Evolutionary conservation across 768 basidiomycete species (phyloP).

Genomic region (Lentinula sp.): DNA sequence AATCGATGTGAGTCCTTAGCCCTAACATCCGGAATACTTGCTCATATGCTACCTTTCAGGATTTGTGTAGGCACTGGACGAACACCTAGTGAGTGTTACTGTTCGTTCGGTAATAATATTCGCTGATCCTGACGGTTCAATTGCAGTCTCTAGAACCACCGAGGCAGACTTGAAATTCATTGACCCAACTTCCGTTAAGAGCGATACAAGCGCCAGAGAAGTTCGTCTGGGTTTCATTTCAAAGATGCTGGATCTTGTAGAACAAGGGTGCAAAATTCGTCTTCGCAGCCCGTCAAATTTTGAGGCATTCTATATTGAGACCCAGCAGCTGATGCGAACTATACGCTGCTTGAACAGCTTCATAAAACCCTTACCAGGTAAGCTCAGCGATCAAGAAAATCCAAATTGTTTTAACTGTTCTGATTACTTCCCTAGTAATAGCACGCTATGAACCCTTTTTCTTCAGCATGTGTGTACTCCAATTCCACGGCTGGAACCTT

Average conservation of each 20-base stretch:
- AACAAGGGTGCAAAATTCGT: slow-evolving; percentile 23
- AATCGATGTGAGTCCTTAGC: slow-evolving; percentile 27
- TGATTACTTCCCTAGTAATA: slow-evolving; percentile 28
- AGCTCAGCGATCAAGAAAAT: slow-evolving; percentile 7
- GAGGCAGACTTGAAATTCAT: slow-evolving; percentile 23
- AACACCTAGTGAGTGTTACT: slow-evolving; percentile 12
- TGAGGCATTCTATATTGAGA: slow-evolving; percentile 26
- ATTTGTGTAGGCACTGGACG: slow-evolving; percentile 37
- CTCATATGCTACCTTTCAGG: slow-evolving; percentile 16
- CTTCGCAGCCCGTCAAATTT: slow-evolving; percentile 20
- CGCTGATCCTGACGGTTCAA: not conserved
- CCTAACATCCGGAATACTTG: not conserved
- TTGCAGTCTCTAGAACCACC: slow-evolving; percentile 23
- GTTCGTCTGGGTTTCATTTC: slow-evolving; percentile 29
- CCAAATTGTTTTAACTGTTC: not conserved
- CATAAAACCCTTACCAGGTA: slow-evolving; percentile 31
- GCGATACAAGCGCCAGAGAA: slow-evolving; percentile 19
- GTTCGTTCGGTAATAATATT: no score
- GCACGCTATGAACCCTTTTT: slow-evolving; percentile 36
- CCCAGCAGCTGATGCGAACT: slow-evolving; percentile 22
- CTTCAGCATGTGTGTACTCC: slow-evolving; percentile 32
- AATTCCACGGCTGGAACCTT: slow-evolving; percentile 34
- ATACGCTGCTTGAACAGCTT: slow-evolving; percentile 32
- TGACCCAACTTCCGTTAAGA: slow-evolving; percentile 15
- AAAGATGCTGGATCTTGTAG: slow-evolving; percentile 26